Conservation (phyloP, 2,329 filamentous ascomycete species). For the Emergomyces africanus region DNA sequence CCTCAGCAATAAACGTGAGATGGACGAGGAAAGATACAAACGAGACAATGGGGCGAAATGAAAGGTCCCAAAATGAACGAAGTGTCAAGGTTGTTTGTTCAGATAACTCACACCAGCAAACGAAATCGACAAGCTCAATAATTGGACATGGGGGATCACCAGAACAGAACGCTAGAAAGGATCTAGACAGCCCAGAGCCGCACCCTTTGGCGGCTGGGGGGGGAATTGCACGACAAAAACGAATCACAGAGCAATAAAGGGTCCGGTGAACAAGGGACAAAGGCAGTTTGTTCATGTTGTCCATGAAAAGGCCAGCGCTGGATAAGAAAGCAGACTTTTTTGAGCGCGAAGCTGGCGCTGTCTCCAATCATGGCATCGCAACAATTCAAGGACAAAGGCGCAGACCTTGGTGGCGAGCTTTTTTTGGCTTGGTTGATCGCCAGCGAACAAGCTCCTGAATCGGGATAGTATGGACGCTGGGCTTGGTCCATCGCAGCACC, state of each 20-base stretch:
- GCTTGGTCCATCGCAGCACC: constrained; percentile 7
- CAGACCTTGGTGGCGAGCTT: neutral
- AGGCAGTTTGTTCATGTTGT: neutral
- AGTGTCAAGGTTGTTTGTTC: neutral
- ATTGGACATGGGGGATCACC: neutral
- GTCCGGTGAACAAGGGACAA: neutral
- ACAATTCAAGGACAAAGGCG: neutral
- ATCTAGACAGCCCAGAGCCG: neutral
- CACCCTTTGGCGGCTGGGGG: neutral
- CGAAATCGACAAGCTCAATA: neutral
- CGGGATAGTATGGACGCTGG: constrained; percentile 4
- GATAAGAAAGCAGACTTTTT: neutral
- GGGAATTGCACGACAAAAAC: neutral
- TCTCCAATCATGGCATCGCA: neutral
- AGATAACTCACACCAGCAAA: neutral
- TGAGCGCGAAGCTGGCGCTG: neutral
- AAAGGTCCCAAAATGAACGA: neutral
- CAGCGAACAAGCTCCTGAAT: constrained; percentile 4
- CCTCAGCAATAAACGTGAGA: too few species aligned
- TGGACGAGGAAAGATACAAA: neutral
- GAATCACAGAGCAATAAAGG: neutral
- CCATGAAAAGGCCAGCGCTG: too few species aligned
- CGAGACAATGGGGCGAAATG: neutral
- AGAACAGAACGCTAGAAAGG: neutral
- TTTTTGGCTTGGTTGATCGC: constrained; percentile 3